Evolutionary conservation across 805 yeast species (phyloP).

Genomic region (Danielia oregonensis): DNA sequence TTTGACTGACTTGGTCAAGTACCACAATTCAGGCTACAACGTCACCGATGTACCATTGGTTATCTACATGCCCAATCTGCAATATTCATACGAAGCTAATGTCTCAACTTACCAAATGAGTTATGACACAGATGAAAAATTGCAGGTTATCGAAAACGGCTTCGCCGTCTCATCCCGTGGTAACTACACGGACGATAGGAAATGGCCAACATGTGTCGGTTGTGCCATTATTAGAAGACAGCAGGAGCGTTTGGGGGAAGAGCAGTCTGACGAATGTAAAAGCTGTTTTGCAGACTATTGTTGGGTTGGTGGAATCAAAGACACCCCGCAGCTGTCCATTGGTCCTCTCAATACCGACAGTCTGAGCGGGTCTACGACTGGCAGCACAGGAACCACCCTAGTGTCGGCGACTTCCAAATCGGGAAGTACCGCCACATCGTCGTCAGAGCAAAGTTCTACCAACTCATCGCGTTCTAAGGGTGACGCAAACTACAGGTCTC

Average conservation of each 20-base stretch:
- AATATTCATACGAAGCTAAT: constrained; percentile 17
- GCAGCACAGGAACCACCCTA: too few species aligned
- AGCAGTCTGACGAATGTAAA: constrained; percentile 20
- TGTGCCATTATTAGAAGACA: constrained; percentile 23
- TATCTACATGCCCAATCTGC: constrained; percentile 16
- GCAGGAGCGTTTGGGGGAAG: constrained; percentile 20
- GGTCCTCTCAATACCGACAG: background rate
- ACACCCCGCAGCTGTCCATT: constrained; percentile 10
- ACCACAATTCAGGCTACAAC: constrained; percentile 6
- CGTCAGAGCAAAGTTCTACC: background rate
- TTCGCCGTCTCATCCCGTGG: constrained; percentile 17
- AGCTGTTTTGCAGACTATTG: constrained; percentile 20
- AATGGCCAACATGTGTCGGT: constrained; percentile 23
- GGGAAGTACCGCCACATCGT: background rate
- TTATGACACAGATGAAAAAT: constrained; percentile 15
- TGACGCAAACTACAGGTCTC: too few species aligned
- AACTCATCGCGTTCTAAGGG: too few species aligned
- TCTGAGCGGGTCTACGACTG: too few species aligned
- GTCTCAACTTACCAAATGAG: constrained; percentile 22
- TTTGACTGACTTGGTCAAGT: constrained; percentile 6
- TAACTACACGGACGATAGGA: constrained; percentile 17
- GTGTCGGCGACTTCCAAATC: background rate
- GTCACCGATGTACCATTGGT: constrained; percentile 21
- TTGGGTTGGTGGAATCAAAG: constrained; percentile 17
- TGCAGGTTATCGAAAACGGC: constrained; percentile 17